phyloP scores from a whole-genome alignment of 768 basidiomycete species.

The Mycena rebaudengoi region DNA sequence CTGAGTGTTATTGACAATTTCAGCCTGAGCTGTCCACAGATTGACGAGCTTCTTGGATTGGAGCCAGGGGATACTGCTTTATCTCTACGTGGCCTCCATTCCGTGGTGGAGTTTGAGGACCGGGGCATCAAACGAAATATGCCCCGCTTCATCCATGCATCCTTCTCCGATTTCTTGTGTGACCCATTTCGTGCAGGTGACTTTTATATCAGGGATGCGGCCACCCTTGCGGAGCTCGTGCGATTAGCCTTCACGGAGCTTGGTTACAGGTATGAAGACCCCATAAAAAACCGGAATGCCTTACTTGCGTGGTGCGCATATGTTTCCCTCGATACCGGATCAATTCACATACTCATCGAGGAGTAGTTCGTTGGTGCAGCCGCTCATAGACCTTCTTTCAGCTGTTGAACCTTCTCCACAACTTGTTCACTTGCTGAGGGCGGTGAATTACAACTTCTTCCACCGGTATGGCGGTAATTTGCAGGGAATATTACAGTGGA shows the following conservation, averaged over 20 bases:
- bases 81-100: not conserved
- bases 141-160: not conserved
- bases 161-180: not conserved
- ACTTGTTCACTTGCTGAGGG: not conserved
- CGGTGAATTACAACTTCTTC: not conserved
- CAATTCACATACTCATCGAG: not conserved
- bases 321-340: not conserved
- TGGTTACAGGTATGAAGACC: not conserved
- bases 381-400: not conserved
- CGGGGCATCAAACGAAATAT: not conserved
- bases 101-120: not conserved
- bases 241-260: not conserved
- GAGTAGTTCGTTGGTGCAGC: not conserved
- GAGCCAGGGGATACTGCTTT: not conserved
- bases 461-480: not conserved
- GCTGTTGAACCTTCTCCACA: not conserved
- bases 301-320: not conserved
- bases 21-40: not conserved
- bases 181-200: not conserved
- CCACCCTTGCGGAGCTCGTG: not conserved
- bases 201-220: not conserved
- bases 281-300: not conserved
- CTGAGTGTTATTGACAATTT: not conserved
- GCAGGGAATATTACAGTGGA: not conserved
- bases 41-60: not conserved